Percentiles rank a stretch among this genome's conserved stretches.
Conservation (phyloP, 2,329 filamentous ascomycete genomes). For the Fusarium mexicanum region DNA sequence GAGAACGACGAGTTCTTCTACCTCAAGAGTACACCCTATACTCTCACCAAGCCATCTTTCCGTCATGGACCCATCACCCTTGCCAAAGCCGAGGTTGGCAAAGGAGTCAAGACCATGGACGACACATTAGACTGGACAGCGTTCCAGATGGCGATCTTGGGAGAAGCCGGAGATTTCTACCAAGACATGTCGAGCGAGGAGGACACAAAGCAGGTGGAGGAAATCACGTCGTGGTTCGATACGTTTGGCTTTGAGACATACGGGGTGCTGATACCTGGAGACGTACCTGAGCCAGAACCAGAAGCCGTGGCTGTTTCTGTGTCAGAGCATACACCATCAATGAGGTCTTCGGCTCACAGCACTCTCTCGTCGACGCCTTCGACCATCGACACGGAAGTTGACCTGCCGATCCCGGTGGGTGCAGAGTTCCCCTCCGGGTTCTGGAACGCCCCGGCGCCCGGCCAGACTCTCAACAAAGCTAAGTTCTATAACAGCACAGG, state of each 20-base stretch:
- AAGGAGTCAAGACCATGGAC: conserved; percentile 53
- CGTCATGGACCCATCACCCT: conserved; percentile 66
- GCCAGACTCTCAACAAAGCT: conserved; percentile 42
- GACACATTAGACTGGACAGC: conserved; percentile 69
- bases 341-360: conserved; percentile 39
- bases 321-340: conserved; percentile 14
- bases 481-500: conserved; percentile 46
- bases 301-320: not conserved
- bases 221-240: conserved; percentile 62
- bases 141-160: conserved; percentile 72
- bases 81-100: conserved; percentile 54
- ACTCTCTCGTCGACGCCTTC: conserved; percentile 43
- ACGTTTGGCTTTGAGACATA: conserved; percentile 58
- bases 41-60: conserved; percentile 59
- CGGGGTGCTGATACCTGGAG: conserved; percentile 51
- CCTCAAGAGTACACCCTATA: conserved; percentile 59
- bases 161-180: conserved; percentile 63
- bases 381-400: conserved; percentile 46
- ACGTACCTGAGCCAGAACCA: not conserved
- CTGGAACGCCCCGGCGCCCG: conserved; percentile 44
- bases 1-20: conserved; percentile 59
- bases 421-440: conserved; percentile 48
- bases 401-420: conserved; percentile 52
- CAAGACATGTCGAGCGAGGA: conserved; percentile 56
- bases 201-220: conserved; percentile 54